Evolutionary conservation across 352 stramenopile genomes (phyloP).

Genomic region (Phytophthora capsici): DNA sequence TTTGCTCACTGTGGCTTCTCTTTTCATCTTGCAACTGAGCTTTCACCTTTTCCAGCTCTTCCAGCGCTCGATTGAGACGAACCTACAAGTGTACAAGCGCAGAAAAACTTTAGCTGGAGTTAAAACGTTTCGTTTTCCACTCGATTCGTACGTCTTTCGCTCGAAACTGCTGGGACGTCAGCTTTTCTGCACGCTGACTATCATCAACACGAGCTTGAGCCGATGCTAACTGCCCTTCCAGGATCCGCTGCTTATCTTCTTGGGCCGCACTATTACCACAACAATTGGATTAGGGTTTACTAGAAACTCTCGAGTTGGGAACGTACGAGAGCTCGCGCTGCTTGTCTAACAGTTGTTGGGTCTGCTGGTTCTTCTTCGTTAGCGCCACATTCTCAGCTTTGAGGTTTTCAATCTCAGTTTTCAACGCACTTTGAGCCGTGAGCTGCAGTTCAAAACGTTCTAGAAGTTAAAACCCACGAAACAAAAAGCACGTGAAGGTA

Average conservation of each 20-base stretch:
- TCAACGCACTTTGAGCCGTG: slow-evolving; percentile 38
- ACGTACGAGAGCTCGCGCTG: slow-evolving; percentile 75
- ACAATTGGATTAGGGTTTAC: not conserved
- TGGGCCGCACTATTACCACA: slow-evolving; percentile 53
- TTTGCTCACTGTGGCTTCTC: slow-evolving; percentile 51
- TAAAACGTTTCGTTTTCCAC: not conserved
- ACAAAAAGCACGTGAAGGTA: no score
- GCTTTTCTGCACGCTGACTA: slow-evolving; percentile 63
- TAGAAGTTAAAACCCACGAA: not conserved
- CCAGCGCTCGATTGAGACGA: slow-evolving; percentile 74
- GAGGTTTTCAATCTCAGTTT: slow-evolving; percentile 54
- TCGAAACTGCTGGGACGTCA: slow-evolving; percentile 69
- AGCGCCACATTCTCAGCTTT: slow-evolving; percentile 52
- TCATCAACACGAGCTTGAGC: slow-evolving; percentile 61
- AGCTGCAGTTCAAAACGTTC: slow-evolving; percentile 34
- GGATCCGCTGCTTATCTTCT: slow-evolving; percentile 73
- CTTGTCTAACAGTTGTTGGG: slow-evolving; percentile 75
- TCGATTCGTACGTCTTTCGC: slow-evolving; percentile 63
- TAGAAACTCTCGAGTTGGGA: not conserved
- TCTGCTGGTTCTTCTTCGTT: slow-evolving; percentile 70
- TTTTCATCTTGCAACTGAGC: slow-evolving; percentile 67
- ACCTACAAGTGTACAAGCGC: slow-evolving; percentile 37
- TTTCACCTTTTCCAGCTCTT: slow-evolving; percentile 82
- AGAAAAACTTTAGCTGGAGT: not conserved
- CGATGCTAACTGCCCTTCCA: slow-evolving; percentile 67